A percentile compares a stretch with the other conserved stretches of the same genome.
phyloP scores from a whole-genome alignment of 495 filamentous ascomycete genomes.

The Chaetomium cochliodes region DNA sequence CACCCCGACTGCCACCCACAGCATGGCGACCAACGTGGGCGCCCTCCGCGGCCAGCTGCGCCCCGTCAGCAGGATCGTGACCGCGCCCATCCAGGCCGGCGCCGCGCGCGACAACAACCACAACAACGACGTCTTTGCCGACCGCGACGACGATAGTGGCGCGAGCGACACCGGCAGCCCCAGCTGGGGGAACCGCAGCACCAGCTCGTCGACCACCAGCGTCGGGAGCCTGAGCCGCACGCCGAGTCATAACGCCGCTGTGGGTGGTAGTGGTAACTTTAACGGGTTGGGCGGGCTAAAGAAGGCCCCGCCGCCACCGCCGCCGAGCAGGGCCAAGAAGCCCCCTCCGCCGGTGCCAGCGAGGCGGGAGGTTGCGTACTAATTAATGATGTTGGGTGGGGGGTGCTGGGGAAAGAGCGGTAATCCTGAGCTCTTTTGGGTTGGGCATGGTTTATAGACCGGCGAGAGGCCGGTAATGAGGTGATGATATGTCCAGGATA shows the following conservation, averaged over 20 bases:
- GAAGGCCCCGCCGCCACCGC: conserved; percentile 77
- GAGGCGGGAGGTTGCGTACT: conserved; percentile 41
- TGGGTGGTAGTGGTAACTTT: conserved; percentile 8
- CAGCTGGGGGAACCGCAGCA: conserved; percentile 57
- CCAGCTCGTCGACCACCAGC: conserved; percentile 64
- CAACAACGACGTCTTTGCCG: conserved; percentile 59
- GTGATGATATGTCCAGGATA: neutral
- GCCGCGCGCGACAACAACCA: conserved; percentile 38
- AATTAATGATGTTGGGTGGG: neutral
- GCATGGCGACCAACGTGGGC: conserved; percentile 34
- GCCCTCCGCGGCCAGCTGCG: conserved; percentile 44
- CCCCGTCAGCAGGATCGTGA: conserved; percentile 43
- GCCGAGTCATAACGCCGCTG: conserved; percentile 52
- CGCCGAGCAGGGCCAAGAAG: conserved; percentile 78
- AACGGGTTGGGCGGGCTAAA: conserved; percentile 44
- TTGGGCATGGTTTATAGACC: neutral
- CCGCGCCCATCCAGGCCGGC: conserved; percentile 8
- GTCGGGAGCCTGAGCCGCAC: conserved; percentile 58
- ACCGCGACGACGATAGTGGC: conserved; percentile 65
- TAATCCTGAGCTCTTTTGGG: neutral
- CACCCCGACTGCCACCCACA: conserved; percentile 28
- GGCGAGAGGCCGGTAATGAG: neutral
- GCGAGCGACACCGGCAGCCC: conserved; percentile 58
- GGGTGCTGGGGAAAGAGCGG: neutral
- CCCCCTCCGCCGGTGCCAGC: conserved; percentile 63